A percentile compares a stretch with the other conserved stretches of the same genome.
These are phyloP conservation scores for Helenozyma rhizophorensis DNA, from an alignment of 805 yeast genomes.

Conservation along the genomic window DNA sequence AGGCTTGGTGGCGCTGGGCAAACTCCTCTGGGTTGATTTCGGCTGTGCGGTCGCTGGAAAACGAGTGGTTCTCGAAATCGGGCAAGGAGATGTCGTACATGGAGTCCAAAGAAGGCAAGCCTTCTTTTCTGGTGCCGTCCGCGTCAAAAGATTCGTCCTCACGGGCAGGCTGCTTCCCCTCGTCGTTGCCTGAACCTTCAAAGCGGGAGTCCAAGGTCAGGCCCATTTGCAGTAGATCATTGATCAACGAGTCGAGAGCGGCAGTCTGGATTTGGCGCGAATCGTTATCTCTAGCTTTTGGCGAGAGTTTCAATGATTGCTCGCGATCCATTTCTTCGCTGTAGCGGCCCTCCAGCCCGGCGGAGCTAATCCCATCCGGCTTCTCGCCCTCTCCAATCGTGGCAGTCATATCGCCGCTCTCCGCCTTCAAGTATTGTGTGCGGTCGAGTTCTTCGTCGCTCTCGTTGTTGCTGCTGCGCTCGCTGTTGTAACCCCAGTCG, in stretches of 20 bases:
- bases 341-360: too few species aligned
- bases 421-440: too few species aligned
- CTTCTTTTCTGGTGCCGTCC: background rate
- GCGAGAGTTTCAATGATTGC: too few species aligned
- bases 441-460: background rate
- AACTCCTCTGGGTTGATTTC: background rate
- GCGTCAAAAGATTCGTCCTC: background rate
- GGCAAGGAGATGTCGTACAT: constrained; percentile 24
- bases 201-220: background rate
- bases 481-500: constrained; percentile 26
- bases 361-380: too few species aligned
- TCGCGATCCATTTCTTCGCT: too few species aligned
- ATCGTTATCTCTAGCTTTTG: too few species aligned
- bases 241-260: constrained; percentile 35
- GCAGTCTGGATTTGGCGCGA: constrained; percentile 12
- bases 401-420: too few species aligned
- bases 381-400: too few species aligned
- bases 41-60: constrained; percentile 4
- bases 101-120: constrained; percentile 21
- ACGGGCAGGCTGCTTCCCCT: background rate
- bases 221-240: constrained; percentile 28
- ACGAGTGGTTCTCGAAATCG: constrained; percentile 22
- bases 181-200: background rate
- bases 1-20: constrained; percentile 5
- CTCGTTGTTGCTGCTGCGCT: constrained; percentile 15